Base-by-base conservation (phyloP, 2,329 filamentous ascomycete species). In the Fusarium sp. region DNA sequence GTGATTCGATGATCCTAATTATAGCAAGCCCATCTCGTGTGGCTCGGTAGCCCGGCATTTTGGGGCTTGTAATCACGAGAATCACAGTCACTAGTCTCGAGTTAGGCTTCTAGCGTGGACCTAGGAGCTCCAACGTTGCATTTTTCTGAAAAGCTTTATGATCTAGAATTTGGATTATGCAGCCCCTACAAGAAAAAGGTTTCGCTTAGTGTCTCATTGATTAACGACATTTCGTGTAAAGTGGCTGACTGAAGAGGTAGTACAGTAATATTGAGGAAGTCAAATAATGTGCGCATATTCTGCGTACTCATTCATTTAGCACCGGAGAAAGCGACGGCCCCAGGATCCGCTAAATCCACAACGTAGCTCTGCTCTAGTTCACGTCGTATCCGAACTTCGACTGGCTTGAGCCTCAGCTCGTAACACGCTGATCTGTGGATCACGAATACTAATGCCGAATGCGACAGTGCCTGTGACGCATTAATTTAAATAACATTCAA, bases 391-490 rank as follows among this genome's bases (percentile, higher is more conserved):
- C n/a, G 15, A 41, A 24, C 29, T 26, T 37, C 21, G 8, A n/a
- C 24, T 33, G 33, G 29, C 26, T 18, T 41, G 20, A 24, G 31
- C n/a, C 21, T 65, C 35, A 50, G 53, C 53, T 55, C 47, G 50
- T 41, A 50, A 54, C 8, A 37, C 16, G 66, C 35, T 29, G 66
- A 69, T 61, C 66, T 53, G 41, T 69, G 49, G 59, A 38, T 11
- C 39, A 42, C 21, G n/a, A 26, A 26, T 23, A 16, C 28, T 18
- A 31, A 20, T 20, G 23, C 35, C 21, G 39, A 48, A 13, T 28
- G 20, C 9, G 21, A 42, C 15, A n/a, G n/a, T n/a, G 16, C 37
- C 38, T 24, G 43, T 33, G n/a, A 10, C 16, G 18, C 29, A 42
- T 37, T 20, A 35, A 10, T 10, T 69, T 55, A 61, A 66, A 57